These are phyloP conservation scores for Saccharomycopsis guyanensis DNA, from an alignment of 805 yeast genomes.

Conservation along the genomic window DNA sequence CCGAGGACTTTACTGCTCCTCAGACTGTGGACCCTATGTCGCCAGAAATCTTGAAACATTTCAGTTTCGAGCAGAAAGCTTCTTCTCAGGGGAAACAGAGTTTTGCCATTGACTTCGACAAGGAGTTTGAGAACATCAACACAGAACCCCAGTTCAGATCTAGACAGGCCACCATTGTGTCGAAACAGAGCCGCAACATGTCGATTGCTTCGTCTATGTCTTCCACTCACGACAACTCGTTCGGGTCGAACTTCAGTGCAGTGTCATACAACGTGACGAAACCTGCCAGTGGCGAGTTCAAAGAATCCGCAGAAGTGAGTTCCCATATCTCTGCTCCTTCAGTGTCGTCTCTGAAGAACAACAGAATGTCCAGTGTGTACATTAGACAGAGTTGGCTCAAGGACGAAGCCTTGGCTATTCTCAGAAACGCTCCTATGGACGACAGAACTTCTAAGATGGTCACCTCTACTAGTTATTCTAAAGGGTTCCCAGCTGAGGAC, in stretches of 20 bases:
- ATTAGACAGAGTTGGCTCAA: constrained; percentile 21
- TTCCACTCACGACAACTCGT: constrained; percentile 13
- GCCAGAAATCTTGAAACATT: constrained; percentile 8
- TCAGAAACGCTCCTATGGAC: constrained; percentile 5
- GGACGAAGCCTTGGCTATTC: constrained; percentile 19
- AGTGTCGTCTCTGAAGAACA: too few species aligned
- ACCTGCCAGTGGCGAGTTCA: background rate
- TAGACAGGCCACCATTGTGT: background rate
- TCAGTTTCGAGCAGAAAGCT: constrained; percentile 9
- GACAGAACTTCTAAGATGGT: background rate
- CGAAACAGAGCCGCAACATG: constrained; percentile 11
- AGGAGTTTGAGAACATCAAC: constrained; percentile 4
- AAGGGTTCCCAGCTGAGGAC: background rate
- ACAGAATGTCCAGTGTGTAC: constrained; percentile 16
- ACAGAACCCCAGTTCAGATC: background rate
- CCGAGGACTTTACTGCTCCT: constrained; percentile 2
- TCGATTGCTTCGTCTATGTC: constrained; percentile 22
- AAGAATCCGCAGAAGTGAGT: background rate
- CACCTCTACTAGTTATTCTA: background rate
- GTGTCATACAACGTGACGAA: constrained; percentile 13
- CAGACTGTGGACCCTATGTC: constrained; percentile 1
- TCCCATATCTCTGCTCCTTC: background rate
- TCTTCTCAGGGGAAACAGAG: background rate
- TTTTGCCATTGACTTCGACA: constrained; percentile 19
- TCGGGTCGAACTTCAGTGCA: constrained; percentile 7